A percentile compares a stretch with the other conserved stretches of the same genome.
These are phyloP conservation scores for Mollisia scopiformis DNA, from an alignment of 2,329 filamentous ascomycete genomes.

Conservation along the genomic window DNA sequence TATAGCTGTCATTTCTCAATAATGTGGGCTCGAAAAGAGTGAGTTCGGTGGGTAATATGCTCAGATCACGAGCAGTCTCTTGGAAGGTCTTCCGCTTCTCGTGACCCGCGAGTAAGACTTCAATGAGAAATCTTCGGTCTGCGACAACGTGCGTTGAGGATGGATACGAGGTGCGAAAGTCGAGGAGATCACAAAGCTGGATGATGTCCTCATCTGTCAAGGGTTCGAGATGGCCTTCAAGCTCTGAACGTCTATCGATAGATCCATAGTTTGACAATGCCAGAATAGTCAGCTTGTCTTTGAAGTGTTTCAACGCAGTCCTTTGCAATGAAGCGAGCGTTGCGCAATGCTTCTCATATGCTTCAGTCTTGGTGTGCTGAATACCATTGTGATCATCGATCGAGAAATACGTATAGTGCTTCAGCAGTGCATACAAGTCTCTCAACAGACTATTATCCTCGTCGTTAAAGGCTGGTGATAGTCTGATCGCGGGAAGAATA, in stretches of 20 bases:
- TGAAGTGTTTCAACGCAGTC: conserved; percentile 78
- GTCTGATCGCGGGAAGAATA: conserved; percentile 72
- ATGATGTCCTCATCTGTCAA: conserved; percentile 76
- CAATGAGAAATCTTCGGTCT: conserved; percentile 67
- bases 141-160: conserved; percentile 64
- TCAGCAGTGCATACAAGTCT: conserved; percentile 78
- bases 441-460: conserved; percentile 77
- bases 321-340: conserved; percentile 79
- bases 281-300: conserved; percentile 86
- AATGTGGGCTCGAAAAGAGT: conserved; percentile 79
- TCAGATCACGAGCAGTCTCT: conserved; percentile 71
- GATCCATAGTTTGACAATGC: conserved; percentile 91
- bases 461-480: conserved; percentile 78
- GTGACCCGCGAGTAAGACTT: conserved; percentile 74
- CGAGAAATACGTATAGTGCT: conserved; percentile 85
- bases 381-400: conserved; percentile 89
- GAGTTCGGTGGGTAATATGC: conserved; percentile 81
- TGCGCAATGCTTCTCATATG: conserved; percentile 79
- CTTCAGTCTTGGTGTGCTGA: conserved; percentile 71
- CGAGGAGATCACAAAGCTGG: conserved; percentile 69
- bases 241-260: conserved; percentile 78
- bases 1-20: conserved; percentile 81
- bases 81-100: conserved; percentile 83
- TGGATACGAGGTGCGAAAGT: conserved; percentile 84
- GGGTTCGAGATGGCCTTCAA: conserved; percentile 73